Conservation (phyloP, 805 yeast species). For the Saccharomyces kudriavzevii region DNA sequence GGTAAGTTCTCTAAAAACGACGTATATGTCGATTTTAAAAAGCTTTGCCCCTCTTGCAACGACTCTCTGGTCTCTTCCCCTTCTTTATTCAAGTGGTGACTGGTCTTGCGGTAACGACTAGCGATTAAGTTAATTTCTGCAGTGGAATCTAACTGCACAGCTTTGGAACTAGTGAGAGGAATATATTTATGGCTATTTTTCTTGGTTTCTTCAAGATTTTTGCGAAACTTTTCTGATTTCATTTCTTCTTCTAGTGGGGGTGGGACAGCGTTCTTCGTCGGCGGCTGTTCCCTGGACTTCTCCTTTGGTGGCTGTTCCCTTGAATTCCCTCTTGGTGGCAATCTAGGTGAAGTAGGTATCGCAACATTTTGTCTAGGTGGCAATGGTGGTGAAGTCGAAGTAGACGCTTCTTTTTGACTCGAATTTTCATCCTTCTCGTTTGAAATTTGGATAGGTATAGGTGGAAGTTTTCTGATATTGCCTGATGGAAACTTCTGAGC, state of each 20-base stretch:
- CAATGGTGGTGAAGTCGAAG: slow-evolving; percentile 17
- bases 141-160: slow-evolving; percentile 20
- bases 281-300: neutral
- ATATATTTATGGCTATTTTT: slow-evolving; percentile 6
- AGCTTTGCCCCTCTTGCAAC: slow-evolving; percentile 39
- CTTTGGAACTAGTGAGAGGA: slow-evolving; percentile 1
- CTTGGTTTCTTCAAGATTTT: slow-evolving; percentile 18
- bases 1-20: slow-evolving; percentile 12
- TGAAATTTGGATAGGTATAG: neutral
- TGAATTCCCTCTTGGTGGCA: neutral
- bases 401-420: neutral
- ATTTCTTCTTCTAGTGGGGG: slow-evolving; percentile 26
- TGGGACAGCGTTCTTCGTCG: slow-evolving; percentile 20
- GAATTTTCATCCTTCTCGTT: neutral
- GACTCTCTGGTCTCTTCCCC: slow-evolving; percentile 47
- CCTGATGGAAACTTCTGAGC: neutral
- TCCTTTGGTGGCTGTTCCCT: neutral
- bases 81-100: slow-evolving; percentile 41
- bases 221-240: slow-evolving; percentile 22
- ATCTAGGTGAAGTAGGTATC: neutral
- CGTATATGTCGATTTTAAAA: slow-evolving; percentile 31
- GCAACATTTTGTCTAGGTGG: slow-evolving; percentile 22
- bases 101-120: slow-evolving; percentile 50
- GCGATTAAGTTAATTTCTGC: slow-evolving; percentile 53
- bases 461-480: neutral